These are phyloP conservation scores for Patellifolia procumbens DNA, from an alignment of 179 eudicot species.

Conservation along the genomic window DNA sequence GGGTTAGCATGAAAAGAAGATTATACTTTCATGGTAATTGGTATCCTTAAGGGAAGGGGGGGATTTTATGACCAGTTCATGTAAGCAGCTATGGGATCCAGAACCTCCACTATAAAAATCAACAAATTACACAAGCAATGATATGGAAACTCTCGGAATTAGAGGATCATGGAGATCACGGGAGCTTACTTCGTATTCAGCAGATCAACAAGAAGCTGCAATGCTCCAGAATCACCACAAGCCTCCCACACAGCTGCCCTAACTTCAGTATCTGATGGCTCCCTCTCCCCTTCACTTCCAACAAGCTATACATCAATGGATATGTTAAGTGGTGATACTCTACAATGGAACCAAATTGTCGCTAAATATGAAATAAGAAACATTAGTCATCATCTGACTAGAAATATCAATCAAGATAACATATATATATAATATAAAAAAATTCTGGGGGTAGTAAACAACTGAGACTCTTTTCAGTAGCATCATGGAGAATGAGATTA, in stretches of 20 bases:
- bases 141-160: neutral
- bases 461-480: neutral
- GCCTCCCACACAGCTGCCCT: conserved; percentile 95
- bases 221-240: conserved; percentile 94
- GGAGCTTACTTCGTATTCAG: conserved; percentile 65
- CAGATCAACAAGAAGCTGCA: conserved; percentile 87
- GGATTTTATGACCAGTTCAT: neutral
- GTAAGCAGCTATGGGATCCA: neutral
- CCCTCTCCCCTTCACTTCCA: conserved; percentile 67
- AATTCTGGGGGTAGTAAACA: too few species aligned
- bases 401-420: neutral
- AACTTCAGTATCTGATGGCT: conserved; percentile 82
- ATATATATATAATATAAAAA: too few species aligned
- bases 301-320: conserved; percentile 57
- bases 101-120: neutral
- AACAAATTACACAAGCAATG: neutral
- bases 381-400: neutral
- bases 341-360: neutral
- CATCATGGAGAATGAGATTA: neutral
- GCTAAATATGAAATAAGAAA: neutral
- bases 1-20: neutral
- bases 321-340: neutral
- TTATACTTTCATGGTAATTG: neutral
- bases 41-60: neutral
- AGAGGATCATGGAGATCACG: neutral